A percentile compares a stretch with the other conserved stretches of the same genome.
These are phyloP conservation scores for Staphylotrichum tortipilum DNA, from an alignment of 495 filamentous ascomycete genomes.

Conservation along the genomic window DNA sequence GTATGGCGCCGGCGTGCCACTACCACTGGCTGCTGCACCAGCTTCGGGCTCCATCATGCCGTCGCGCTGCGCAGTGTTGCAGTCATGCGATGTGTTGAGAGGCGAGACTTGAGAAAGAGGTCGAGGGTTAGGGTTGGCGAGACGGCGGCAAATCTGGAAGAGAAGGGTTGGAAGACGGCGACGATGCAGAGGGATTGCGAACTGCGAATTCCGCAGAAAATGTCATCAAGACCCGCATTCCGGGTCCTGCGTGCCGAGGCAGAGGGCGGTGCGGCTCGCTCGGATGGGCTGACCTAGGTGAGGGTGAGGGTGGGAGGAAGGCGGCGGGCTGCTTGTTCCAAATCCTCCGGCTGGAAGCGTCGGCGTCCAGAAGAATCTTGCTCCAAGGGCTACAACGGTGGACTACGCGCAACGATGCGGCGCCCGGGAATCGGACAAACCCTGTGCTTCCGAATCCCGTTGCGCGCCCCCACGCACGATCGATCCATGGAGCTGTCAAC, in stretches of 20 bases:
- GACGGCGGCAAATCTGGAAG: too few species aligned
- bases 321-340: background rate
- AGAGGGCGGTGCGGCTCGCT: background rate
- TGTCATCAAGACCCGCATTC: background rate
- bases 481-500: background rate
- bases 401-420: too few species aligned
- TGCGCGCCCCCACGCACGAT: background rate
- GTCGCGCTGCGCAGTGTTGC: too few species aligned
- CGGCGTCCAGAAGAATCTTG: background rate
- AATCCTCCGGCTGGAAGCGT: background rate
- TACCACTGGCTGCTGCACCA: background rate
- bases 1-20: slow-evolving; percentile 29
- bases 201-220: too few species aligned
- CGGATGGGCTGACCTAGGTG: background rate
- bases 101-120: too few species aligned
- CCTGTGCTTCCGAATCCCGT: background rate
- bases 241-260: background rate
- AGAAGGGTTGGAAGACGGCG: too few species aligned
- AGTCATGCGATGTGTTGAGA: too few species aligned
- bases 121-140: slow-evolving; percentile 7
- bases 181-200: too few species aligned
- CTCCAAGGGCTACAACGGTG: background rate
- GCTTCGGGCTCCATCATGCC: slow-evolving; percentile 8
- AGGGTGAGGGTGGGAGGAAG: background rate
- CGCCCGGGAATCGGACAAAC: background rate